Conservation (phyloP, 768 basidiomycete species). For the Dictyophora rubrovolvata region DNA sequence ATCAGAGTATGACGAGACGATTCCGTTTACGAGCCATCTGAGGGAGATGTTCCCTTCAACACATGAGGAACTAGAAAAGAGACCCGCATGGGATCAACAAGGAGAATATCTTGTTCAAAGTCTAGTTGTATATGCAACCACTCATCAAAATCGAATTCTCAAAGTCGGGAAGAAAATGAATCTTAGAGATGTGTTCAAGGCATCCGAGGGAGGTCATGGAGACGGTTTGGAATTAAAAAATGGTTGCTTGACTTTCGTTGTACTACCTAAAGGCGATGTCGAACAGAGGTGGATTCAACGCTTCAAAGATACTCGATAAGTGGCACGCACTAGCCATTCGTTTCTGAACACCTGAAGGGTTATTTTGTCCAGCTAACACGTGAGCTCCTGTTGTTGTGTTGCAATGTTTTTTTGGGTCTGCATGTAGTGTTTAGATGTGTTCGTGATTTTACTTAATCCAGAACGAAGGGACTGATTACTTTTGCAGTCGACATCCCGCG, state of each 20-base stretch:
- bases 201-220: conserved; percentile 49
- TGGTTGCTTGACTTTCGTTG: conserved; percentile 70
- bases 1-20: conserved; percentile 73
- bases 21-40: conserved; percentile 71
- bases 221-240: conserved; percentile 85
- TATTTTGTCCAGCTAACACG: neutral
- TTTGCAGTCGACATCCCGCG: no score
- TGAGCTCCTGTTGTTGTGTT: no score
- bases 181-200: conserved; percentile 61
- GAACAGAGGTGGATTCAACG: conserved; percentile 84
- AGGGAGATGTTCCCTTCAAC: conserved; percentile 74
- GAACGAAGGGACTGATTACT: no score
- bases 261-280: conserved; percentile 63
- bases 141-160: conserved; percentile 60
- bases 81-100: conserved; percentile 66
- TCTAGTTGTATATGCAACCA: conserved; percentile 78
- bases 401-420: no score
- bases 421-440: no score
- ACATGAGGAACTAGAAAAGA: conserved; percentile 21
- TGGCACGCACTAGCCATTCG: neutral
- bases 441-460: no score
- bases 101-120: conserved; percentile 54
- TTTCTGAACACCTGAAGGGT: neutral
- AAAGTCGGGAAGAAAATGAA: conserved; percentile 92
- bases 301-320: conserved; percentile 43